Conservation (phyloP, 1,284 basidiomycete species). For the Papiliotrema nemorosa region DNA sequence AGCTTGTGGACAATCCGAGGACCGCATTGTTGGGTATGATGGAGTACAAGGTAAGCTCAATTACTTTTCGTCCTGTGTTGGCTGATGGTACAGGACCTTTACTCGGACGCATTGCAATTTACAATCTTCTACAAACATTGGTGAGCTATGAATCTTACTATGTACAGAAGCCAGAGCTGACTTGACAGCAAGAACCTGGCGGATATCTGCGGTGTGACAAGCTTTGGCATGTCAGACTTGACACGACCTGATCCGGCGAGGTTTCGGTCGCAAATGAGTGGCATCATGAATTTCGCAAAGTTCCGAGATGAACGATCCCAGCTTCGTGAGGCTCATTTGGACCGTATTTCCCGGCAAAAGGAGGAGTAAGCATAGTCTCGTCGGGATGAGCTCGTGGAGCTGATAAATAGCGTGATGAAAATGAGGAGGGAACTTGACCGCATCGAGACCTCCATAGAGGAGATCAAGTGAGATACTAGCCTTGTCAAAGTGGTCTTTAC, state of each 20-base stretch:
- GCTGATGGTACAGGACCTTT: slow-evolving; percentile 58
- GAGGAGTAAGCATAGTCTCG: slow-evolving; percentile 27
- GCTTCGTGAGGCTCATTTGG: slow-evolving; percentile 17
- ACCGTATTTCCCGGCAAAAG: slow-evolving; percentile 23
- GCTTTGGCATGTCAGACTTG: slow-evolving; percentile 73
- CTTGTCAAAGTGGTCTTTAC: neutral
- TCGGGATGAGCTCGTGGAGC: neutral
- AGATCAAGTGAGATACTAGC: slow-evolving; percentile 59
- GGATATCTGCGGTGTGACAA: slow-evolving; percentile 66
- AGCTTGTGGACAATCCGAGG: slow-evolving; percentile 60
- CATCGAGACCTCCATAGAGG: slow-evolving; percentile 57
- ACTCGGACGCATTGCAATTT: slow-evolving; percentile 57
- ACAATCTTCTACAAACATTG: slow-evolving; percentile 66
- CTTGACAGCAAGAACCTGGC: slow-evolving; percentile 61
- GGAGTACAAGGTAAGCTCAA: slow-evolving; percentile 53
- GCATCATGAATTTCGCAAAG: slow-evolving; percentile 87
- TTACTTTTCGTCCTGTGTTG: neutral
- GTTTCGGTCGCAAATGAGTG: slow-evolving; percentile 70
- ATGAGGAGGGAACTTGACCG: slow-evolving; percentile 57
- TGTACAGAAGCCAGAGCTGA: neutral
- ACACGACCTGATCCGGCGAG: slow-evolving; percentile 66
- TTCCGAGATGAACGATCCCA: slow-evolving; percentile 53
- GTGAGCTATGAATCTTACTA: no score
- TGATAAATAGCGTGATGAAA: slow-evolving; percentile 32
- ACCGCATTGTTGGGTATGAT: slow-evolving; percentile 56